phyloP scores from a whole-genome alignment of 176 grass and related monocot species.

The Musa acuminata region DNA sequence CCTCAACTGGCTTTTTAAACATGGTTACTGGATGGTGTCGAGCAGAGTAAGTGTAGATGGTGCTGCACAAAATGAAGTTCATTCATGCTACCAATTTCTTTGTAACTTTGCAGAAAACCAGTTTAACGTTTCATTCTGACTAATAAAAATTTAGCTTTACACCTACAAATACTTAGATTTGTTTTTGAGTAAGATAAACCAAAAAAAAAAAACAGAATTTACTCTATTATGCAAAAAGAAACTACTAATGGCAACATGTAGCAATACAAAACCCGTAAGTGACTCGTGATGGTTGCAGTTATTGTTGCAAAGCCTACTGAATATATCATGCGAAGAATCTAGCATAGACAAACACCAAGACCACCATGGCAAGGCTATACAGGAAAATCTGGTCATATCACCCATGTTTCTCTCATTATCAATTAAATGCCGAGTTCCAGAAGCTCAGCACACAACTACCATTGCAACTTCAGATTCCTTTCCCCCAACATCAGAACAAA shows the following conservation, averaged over 20 bases:
- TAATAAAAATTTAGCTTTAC: not conserved
- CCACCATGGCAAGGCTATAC: not conserved
- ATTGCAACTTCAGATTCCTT: not conserved
- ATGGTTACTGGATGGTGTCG: conserved; percentile 23
- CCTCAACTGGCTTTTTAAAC: conserved; percentile 89
- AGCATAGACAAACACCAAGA: not conserved
- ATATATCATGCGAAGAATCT: not conserved
- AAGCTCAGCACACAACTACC: not conserved
- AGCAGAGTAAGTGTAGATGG: not conserved
- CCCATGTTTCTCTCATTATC: not conserved
- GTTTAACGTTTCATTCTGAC: not conserved
- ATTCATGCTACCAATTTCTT: not conserved
- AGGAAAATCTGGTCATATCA: not conserved
- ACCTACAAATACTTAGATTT: not conserved
- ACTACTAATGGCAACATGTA: too few relatives aligned
- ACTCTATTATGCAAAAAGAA: too few relatives aligned
- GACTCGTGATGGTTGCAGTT: too few relatives aligned
- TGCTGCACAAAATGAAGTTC: not conserved
- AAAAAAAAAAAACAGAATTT: not conserved
- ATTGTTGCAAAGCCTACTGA: not conserved
- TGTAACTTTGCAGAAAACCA: not conserved
- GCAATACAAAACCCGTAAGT: too few relatives aligned
- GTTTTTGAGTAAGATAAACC: not conserved
- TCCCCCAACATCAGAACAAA: not conserved
- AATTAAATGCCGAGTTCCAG: not conserved